Evolutionary conservation across 805 yeast genomes (phyloP), one percentile per base, ranked within the genome.

Genomic region (Candida michaelii): DNA sequence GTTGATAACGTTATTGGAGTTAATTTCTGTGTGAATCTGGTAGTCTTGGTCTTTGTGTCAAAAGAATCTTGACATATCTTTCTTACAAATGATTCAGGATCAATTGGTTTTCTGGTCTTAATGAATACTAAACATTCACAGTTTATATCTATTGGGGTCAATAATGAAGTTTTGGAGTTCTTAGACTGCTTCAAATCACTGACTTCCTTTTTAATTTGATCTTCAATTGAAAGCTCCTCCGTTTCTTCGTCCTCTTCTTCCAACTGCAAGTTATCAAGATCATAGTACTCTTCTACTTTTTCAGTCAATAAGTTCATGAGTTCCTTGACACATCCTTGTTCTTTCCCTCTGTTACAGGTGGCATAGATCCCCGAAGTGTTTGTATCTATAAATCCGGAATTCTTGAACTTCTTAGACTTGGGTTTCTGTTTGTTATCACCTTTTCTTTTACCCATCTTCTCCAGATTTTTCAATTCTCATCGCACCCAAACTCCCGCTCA

Each of bases 111-210:
- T 52, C 85, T 78, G 1, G 89, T 79, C 55, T 95, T 86, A 53
- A 89, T 78, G 58, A 91, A 93, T 1, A 89, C 77, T 32, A 93
- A 80, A 62, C 96, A 88, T 59, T 87, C 95, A 55, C 89, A 83
- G 14, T 81, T 83, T 27, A 88, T 60, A 5, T 79, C 83, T 18
- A 86, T 72, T 33, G 85, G 82, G 37, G 71, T 67, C 18, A 85
- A 60, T 8, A 79, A 59, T 27, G 55, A 58, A 31, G 73, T 73
- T 43, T 77, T 78, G 43, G 71, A 58, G 21, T 63, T 65, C 17
- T 65, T 62, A 5, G 59, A 58, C 19, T 70, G 64, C 45, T 80
- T 78, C 55, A 93, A 50, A 9, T 73, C 86, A 17, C 71, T 77
- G n/a, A 89, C 55, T 56, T 90, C 98, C 36, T 69, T 74, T 43